A percentile compares a stretch with the other conserved stretches of the same genome.
Evolutionary conservation across 352 stramenopile genomes (phyloP).

Genomic region (Phytophthora sp.): DNA sequence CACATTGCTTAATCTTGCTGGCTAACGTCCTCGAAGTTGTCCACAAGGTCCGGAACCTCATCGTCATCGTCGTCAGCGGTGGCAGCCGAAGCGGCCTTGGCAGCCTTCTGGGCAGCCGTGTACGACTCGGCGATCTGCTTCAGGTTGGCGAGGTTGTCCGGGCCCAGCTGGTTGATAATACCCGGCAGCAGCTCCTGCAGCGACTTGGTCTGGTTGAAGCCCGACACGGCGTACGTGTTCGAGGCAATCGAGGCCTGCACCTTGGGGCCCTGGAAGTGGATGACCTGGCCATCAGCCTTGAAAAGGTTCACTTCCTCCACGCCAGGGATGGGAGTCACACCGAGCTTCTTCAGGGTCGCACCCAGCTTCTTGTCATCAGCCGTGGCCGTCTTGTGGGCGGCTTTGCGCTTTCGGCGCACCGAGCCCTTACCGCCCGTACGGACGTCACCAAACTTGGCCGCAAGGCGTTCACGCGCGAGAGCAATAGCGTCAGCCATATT

Average conservation of each 20-base stretch:
- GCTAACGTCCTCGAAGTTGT: constrained; percentile 98
- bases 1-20: constrained; percentile 80
- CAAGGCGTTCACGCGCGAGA: constrained; percentile 86
- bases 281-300: constrained; percentile 98
- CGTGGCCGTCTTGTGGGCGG: constrained; percentile 91
- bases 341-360: constrained; percentile 98
- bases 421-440: constrained; percentile 96
- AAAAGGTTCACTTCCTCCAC: constrained; percentile 99
- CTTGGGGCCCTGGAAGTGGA: constrained; percentile 98
- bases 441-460: constrained; percentile 89
- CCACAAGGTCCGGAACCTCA: constrained; percentile 97
- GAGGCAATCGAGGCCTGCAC: constrained; percentile 97
- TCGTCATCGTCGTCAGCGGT: constrained; percentile 89
- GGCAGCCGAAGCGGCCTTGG: constrained; percentile 71
- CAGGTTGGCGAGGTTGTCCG: constrained; percentile 96
- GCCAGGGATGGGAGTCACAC: constrained; percentile 97
- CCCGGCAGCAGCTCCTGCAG: constrained; percentile 97
- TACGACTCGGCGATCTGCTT: constrained; percentile 94
- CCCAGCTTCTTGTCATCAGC: constrained; percentile 98
- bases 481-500: constrained; percentile 91
- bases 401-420: constrained; percentile 97
- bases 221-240: constrained; percentile 99
- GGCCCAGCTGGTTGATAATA: constrained; percentile 99
- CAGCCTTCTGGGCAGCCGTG: constrained; percentile 78
- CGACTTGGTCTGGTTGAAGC: constrained; percentile 95